phyloP scores from a whole-genome alignment of 768 basidiomycete genomes.

The Amanita rubescens region DNA sequence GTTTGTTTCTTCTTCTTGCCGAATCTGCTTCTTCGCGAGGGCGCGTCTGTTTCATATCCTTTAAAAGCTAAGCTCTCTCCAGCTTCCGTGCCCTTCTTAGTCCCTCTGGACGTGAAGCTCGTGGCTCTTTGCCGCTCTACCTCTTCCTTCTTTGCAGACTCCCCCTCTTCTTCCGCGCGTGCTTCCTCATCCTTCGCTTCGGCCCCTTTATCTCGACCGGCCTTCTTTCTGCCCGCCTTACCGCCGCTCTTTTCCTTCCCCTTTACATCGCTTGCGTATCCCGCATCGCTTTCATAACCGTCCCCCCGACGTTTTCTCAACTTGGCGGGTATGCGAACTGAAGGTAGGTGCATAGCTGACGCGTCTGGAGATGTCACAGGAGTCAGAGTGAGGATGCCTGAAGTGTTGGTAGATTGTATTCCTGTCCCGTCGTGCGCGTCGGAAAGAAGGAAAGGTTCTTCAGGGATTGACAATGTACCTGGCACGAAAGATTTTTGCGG shows the following conservation, averaged over 20 bases:
- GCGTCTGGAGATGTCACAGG: conserved; percentile 16
- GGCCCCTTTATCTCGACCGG: conserved; percentile 17
- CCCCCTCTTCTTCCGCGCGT: conserved; percentile 15
- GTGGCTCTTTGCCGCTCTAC: conserved; percentile 30
- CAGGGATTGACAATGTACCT: conserved; percentile 8
- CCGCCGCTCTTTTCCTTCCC: conserved; percentile 6
- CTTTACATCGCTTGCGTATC: conserved; percentile 37
- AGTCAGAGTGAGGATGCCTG: conserved; percentile 1
- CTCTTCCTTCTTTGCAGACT: conserved; percentile 8
- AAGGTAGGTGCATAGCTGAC: conserved; percentile 14
- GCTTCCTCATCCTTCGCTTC: conserved; percentile 19
- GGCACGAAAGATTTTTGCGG: conserved; percentile 6
- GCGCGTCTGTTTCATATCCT: conserved; percentile 24
- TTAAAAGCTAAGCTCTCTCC: conserved; percentile 12
- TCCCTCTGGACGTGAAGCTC: conserved; percentile 19
- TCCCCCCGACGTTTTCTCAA: conserved; percentile 30
- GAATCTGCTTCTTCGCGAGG: conserved; percentile 10
- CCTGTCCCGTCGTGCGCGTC: background rate
- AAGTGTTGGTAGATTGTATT: background rate
- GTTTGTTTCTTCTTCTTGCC: conserved; percentile 23
- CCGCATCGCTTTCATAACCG: conserved; percentile 49
- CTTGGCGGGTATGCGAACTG: conserved; percentile 23
- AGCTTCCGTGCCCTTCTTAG: conserved; percentile 14
- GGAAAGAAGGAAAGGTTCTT: background rate
- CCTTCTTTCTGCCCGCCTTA: conserved; percentile 20